Evolutionary conservation across 2,329 filamentous ascomycete genomes (phyloP).

Genomic region (Exserohilum turcica): DNA sequence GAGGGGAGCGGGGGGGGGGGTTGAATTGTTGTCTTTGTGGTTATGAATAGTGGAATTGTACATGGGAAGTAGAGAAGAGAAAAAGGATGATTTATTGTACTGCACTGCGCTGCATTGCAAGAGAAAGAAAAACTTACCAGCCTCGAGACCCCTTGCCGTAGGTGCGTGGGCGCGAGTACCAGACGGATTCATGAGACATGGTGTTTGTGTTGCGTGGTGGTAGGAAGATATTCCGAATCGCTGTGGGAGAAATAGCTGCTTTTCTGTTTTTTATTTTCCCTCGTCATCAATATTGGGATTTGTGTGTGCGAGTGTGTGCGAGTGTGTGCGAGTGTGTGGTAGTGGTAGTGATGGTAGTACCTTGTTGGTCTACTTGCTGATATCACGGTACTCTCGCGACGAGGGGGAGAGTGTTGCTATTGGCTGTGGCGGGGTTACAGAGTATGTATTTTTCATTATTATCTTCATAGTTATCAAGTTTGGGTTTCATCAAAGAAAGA

Average conservation of each 20-base stretch:
- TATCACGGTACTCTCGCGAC: constrained; percentile 3
- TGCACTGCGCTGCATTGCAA: no score
- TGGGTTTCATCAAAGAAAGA: no score
- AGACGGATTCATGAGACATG: constrained; percentile 62
- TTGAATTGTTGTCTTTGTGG: no score
- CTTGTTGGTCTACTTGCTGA: neutral
- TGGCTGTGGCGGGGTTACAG: neutral
- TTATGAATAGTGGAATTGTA: no score
- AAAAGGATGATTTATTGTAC: no score
- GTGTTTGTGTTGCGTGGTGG: neutral
- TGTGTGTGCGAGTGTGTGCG: neutral
- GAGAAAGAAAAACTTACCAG: constrained; percentile 65
- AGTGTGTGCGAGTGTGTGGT: neutral
- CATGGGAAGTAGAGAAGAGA: no score
- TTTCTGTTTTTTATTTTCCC: neutral
- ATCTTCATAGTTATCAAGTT: no score
- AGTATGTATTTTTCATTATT: neutral
- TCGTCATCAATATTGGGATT: neutral
- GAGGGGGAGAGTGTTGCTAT: neutral
- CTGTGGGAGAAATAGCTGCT: no score
- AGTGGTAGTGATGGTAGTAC: constrained; percentile 4
- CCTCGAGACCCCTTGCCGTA: constrained; percentile 93
- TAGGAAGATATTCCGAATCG: no score
- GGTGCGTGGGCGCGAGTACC: constrained; percentile 94
- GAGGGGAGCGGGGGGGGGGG: no score